Percentiles rank a stretch among this genome's conserved stretches.
These are phyloP conservation scores for Avicennia marina DNA, from an alignment of 257 asterid species.

Conservation along the genomic window DNA sequence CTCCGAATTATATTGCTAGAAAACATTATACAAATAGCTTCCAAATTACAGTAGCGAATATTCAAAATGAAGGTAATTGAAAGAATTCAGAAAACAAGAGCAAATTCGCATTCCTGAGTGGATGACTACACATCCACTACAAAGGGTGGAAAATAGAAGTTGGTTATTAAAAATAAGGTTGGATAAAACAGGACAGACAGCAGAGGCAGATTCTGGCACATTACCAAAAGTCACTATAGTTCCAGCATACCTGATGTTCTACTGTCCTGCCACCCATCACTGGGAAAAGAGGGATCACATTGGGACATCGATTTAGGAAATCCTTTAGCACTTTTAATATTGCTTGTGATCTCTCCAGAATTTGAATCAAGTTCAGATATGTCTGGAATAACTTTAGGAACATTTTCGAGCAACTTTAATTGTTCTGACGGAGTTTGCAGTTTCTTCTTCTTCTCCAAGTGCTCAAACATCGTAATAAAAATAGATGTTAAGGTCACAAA, in stretches of 20 bases:
- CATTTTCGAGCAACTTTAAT: slow-evolving; percentile 31
- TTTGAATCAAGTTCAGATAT: slow-evolving; percentile 22
- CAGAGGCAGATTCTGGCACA: no score
- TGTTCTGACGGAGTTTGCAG: slow-evolving; percentile 48
- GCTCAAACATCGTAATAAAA: slow-evolving; percentile 29
- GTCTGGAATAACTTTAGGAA: slow-evolving; percentile 56
- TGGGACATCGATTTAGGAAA: slow-evolving; percentile 20
- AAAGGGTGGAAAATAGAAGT: neutral
- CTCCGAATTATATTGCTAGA: no score
- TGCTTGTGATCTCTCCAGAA: slow-evolving; percentile 19
- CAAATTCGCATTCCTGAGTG: neutral
- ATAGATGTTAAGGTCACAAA: slow-evolving; percentile 34
- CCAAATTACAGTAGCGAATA: no score
- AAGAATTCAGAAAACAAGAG: neutral
- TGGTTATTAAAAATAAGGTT: neutral
- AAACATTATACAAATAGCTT: no score
- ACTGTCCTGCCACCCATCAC: slow-evolving; percentile 14
- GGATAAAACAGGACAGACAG: no score
- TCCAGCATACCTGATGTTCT: slow-evolving; percentile 32
- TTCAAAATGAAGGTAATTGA: neutral
- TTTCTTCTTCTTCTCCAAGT: slow-evolving; percentile 39
- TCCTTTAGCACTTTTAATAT: slow-evolving; percentile 20
- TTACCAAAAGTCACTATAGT: no score
- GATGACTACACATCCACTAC: neutral
- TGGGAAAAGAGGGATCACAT: slow-evolving; percentile 14